phyloP scores from a whole-genome alignment of 768 basidiomycete genomes.

The Coprinopsis strossmayeri region DNA sequence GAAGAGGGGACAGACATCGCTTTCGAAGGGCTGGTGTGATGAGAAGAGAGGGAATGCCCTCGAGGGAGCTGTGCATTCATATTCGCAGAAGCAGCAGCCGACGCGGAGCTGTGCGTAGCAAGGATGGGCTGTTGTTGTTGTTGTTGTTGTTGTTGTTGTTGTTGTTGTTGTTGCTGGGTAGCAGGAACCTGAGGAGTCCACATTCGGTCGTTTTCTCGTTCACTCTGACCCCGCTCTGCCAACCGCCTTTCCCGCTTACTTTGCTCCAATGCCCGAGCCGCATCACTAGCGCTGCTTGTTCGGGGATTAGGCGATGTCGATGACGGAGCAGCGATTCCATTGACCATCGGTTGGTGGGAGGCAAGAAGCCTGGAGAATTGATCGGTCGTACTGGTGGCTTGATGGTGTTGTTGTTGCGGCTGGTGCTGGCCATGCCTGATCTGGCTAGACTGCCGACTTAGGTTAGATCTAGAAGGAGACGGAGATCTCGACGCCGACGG shows the following conservation, averaged over 20 bases:
- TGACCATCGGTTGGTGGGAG: slow-evolving; percentile 2
- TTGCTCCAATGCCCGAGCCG: slow-evolving; percentile 47
- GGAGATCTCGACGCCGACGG: slow-evolving; percentile 10
- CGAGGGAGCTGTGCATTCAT: too few species aligned
- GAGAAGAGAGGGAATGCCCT: not conserved
- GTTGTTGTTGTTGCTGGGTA: not conserved
- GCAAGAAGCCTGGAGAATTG: slow-evolving; percentile 11
- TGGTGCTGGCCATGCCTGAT: slow-evolving; percentile 3
- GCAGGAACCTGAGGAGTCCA: not conserved
- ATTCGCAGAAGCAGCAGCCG: too few species aligned
- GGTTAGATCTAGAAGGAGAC: slow-evolving; percentile 1
- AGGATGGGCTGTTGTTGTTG: not conserved
- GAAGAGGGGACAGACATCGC: slow-evolving; percentile 4
- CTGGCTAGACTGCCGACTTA: slow-evolving; percentile 6
- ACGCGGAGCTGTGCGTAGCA: not conserved
- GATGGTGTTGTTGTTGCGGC: not conserved
- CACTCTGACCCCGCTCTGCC: slow-evolving; percentile 22
- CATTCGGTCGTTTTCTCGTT: slow-evolving; percentile 13
- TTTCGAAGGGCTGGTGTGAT: not conserved
- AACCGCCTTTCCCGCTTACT: slow-evolving; percentile 21
- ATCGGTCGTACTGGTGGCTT: slow-evolving; percentile 5
- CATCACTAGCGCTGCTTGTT: slow-evolving; percentile 37
- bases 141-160: too few species aligned
- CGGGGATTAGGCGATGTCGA: slow-evolving; percentile 8
- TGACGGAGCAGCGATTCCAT: not conserved